Evolutionary conservation across 2,329 filamentous ascomycete genomes (phyloP).

Genomic region (Colletotrichum scovillei): DNA sequence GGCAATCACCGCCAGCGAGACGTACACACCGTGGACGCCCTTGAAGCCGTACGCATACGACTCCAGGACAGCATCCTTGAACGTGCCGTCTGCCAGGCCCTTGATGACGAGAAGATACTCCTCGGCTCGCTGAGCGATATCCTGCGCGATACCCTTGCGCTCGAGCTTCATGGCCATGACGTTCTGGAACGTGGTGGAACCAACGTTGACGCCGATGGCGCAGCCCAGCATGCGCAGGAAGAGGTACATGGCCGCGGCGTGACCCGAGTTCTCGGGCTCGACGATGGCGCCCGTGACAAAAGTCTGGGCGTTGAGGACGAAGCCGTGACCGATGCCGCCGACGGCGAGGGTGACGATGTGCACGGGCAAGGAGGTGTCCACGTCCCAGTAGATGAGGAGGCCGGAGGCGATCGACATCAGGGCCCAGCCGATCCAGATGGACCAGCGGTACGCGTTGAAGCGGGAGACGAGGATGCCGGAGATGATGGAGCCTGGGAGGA

Average conservation of each 20-base stretch:
- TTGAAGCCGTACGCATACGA: conserved; percentile 34
- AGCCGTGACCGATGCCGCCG: conserved; percentile 37
- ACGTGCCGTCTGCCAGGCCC: conserved; percentile 27
- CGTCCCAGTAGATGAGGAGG: conserved; percentile 36
- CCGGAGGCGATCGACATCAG: conserved; percentile 32
- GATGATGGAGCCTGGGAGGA: conserved; percentile 47
- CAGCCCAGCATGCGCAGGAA: conserved; percentile 38
- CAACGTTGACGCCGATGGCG: conserved; percentile 38
- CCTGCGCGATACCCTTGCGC: conserved; percentile 25
- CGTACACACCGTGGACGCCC: conserved; percentile 34
- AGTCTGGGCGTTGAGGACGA: conserved; percentile 39
- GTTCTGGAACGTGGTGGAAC: conserved; percentile 38
- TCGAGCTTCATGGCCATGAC: conserved; percentile 37
- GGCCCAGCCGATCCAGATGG: conserved; percentile 51
- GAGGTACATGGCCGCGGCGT: conserved; percentile 37
- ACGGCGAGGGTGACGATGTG: conserved; percentile 36
- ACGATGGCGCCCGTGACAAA: conserved; percentile 39
- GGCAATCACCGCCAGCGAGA: conserved; percentile 25
- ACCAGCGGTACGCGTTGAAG: conserved; percentile 49
- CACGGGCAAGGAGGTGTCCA: conserved; percentile 22
- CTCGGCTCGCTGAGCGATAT: conserved; percentile 32
- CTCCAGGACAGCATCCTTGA: conserved; percentile 29
- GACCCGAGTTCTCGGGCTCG: conserved; percentile 31
- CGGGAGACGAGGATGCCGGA: conserved; percentile 44
- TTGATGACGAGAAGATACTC: conserved; percentile 31